Percentiles rank a stretch among this genome's conserved stretches.
Conservation (phyloP, 2,329 filamentous ascomycete species). For the Biscogniauxia marginata region DNA sequence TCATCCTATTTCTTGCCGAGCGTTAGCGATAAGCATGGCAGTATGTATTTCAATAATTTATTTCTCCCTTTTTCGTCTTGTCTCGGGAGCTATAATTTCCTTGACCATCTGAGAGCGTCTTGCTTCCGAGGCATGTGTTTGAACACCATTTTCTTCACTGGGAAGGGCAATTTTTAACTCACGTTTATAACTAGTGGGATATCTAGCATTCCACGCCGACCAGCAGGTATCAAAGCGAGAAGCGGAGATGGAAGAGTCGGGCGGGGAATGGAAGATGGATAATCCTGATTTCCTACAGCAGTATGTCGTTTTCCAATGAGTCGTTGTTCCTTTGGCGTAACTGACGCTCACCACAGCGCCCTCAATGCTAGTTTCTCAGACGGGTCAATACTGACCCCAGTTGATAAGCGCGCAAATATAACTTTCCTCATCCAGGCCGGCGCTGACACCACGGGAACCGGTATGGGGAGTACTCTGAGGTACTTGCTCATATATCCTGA, state of each 20-base stretch:
- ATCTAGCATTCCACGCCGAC: constrained; percentile 37
- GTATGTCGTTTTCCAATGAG: constrained; percentile 12
- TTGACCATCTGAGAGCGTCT: too few relatives aligned
- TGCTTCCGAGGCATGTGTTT: too few relatives aligned
- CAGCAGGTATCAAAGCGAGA: constrained; percentile 32
- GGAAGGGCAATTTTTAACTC: too few relatives aligned
- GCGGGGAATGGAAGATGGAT: constrained; percentile 3
- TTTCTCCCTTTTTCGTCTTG: too few relatives aligned
- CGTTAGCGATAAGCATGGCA: constrained; percentile 29
- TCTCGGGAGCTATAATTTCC: too few relatives aligned
- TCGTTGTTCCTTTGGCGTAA: background rate
- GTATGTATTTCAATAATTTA: too few relatives aligned
- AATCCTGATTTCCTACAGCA: constrained; percentile 36
- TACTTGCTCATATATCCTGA: constrained; percentile 6
- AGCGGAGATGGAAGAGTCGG: constrained; percentile 9
- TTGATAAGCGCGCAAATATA: constrained; percentile 29
- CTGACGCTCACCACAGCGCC: background rate
- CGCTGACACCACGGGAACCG: constrained; percentile 12
- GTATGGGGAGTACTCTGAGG: constrained; percentile 4
- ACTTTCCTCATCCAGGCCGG: constrained; percentile 13
- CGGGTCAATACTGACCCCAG: constrained; percentile 25
- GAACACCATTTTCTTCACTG: too few relatives aligned
- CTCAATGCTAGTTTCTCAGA: constrained; percentile 33
- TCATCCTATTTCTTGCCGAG: constrained; percentile 31
- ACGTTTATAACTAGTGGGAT: too few relatives aligned